These are phyloP conservation scores for Annulohypoxylon maeteangense DNA, from an alignment of 495 filamentous ascomycete genomes.

Conservation along the genomic window DNA sequence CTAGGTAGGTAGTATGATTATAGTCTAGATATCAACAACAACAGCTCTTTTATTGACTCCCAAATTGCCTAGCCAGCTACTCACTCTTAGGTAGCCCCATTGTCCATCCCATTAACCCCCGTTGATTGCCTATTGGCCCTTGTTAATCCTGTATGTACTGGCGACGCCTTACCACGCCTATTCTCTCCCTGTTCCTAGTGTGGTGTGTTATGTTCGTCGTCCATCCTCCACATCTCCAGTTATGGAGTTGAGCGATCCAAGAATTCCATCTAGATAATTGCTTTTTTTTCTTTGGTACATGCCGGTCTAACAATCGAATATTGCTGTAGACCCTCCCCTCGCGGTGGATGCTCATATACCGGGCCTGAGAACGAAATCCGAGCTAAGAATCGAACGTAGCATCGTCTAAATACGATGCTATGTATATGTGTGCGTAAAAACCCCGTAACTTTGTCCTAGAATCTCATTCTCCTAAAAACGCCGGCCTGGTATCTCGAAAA, in stretches of 20 bases:
- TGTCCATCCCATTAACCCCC: constrained; percentile 16
- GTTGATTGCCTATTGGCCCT: constrained; percentile 20
- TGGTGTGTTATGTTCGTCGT: constrained; percentile 12
- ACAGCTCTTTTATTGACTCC: constrained; percentile 28
- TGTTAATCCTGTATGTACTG: constrained; percentile 39
- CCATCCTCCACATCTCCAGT: constrained; percentile 20
- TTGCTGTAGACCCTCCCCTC: constrained; percentile 24
- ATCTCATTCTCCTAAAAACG: constrained; percentile 50
- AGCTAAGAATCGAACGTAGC: constrained; percentile 38
- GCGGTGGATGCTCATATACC: constrained; percentile 34
- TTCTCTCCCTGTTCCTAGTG: constrained; percentile 1
- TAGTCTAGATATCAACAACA: constrained; percentile 7
- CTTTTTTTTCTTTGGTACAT: constrained; percentile 41
- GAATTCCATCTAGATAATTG: constrained; percentile 35
- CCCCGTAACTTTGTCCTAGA: constrained; percentile 34
- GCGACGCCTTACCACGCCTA: constrained; percentile 6
- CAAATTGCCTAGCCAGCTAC: constrained; percentile 27
- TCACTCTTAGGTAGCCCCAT: constrained; percentile 10
- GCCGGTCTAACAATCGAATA: constrained; percentile 24
- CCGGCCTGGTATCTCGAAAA: constrained; percentile 57
- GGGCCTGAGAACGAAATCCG: constrained; percentile 26
- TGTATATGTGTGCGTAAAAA: constrained; percentile 40
- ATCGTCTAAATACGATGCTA: constrained; percentile 31
- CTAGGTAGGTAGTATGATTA: neutral
- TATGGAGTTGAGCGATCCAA: constrained; percentile 22